Evolutionary conservation across 2,329 filamentous ascomycete genomes (phyloP).

Genomic region (Leptographium lundbergii): DNA sequence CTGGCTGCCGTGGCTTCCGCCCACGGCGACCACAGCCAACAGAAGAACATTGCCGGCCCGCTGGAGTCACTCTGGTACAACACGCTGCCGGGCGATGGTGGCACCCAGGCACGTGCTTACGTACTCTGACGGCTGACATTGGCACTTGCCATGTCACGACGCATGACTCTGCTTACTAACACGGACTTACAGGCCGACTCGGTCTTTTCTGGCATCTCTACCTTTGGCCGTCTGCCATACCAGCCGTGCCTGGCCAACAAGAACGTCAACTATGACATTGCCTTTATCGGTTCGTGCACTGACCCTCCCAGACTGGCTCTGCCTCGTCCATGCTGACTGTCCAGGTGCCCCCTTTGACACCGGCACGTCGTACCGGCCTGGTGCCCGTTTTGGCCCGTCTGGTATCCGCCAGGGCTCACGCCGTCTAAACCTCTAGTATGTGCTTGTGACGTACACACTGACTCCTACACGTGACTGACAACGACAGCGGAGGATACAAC

Average conservation of each 20-base stretch:
- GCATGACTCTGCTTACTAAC: neutral
- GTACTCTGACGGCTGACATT: neutral
- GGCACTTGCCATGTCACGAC: neutral
- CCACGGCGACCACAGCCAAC: slow-evolving; percentile 43
- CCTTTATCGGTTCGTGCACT: slow-evolving; percentile 54
- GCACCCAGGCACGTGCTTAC: slow-evolving; percentile 51
- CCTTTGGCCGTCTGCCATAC: slow-evolving; percentile 70
- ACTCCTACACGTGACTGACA: neutral
- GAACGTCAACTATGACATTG: slow-evolving; percentile 67
- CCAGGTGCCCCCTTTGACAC: slow-evolving; percentile 73
- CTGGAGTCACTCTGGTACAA: slow-evolving; percentile 74
- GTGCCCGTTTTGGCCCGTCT: slow-evolving; percentile 72
- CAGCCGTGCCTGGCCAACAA: slow-evolving; percentile 60
- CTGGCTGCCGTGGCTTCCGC: slow-evolving; percentile 40
- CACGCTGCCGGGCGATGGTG: slow-evolving; percentile 67
- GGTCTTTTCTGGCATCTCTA: slow-evolving; percentile 79
- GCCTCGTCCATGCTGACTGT: neutral
- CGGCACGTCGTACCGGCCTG: slow-evolving; percentile 72
- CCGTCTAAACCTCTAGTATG: slow-evolving; percentile 76
- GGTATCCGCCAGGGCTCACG: slow-evolving; percentile 80
- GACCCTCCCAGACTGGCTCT: neutral
- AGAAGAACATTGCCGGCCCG: slow-evolving; percentile 53
- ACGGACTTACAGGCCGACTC: slow-evolving; percentile 54
- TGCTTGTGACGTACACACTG: slow-evolving; percentile 1
- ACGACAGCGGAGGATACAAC: slow-evolving; percentile 68